Base-by-base conservation (phyloP, 768 basidiomycete species). In the Lactarius trivialis region DNA sequence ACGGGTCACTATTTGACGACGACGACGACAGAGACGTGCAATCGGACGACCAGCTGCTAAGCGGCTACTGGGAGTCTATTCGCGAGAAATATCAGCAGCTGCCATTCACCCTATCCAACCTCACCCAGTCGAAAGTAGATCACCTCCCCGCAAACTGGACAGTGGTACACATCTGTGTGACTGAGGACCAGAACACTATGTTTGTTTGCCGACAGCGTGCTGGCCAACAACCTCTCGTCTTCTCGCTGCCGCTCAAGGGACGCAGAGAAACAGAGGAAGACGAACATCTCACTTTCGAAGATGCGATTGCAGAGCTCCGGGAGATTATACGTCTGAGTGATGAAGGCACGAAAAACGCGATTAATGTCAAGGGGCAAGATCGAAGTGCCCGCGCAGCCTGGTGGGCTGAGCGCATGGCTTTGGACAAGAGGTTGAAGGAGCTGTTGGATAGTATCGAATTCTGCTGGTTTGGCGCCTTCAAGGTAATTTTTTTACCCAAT, bases 391-490 rank as follows among this genome's bases (percentile, higher is more conserved):
- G 86, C 64, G 76, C 79, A 0, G 80, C 77, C 1, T 98, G 97
- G 97, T 99, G 97, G 97, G 85, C 83, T 37, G 81, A 85, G 56
- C 79, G 97, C 3, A 75, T 77, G 26, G 81, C 79, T 24, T 78
- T 98, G n/a, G 94, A 98, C 69, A 77, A 76, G 52, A 81, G 93
- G 26, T 71, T 99, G 69, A 78, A 82, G 60, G 83, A 84, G 33
- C 73, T 99, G 7, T 72, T 97, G 36, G 83, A 84, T 65, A 92
- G 87, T 65, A 86, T 99, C 49, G 97, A 98, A 71, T 94, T 91
- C 68, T 93, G 90, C 70, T 98, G 97, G 97, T 79, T 99, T 3
- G 96, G 97, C 1, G 93, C 89, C 24, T 98, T 97, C 82, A 98
- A 98, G 85, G 95, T 94, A 55, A 36, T 78, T 68, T 36, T 2